Conservation (phyloP, 495 filamentous ascomycete species). For the Lasiosphaeriaceae sp. region DNA sequence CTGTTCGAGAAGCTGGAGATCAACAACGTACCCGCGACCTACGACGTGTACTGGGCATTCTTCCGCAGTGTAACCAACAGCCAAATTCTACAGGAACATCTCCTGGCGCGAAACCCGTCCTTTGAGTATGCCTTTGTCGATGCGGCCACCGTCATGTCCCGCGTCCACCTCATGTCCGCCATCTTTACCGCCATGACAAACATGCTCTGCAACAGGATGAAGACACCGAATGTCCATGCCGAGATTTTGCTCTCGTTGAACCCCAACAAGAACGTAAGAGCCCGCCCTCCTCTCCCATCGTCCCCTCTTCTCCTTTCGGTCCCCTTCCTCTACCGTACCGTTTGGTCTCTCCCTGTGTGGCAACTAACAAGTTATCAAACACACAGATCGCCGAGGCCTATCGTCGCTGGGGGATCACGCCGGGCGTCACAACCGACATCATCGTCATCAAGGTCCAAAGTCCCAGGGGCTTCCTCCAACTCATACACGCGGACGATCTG, state of each 20-base stretch:
- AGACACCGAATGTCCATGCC: slow-evolving; percentile 85
- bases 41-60: slow-evolving; percentile 66
- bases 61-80: slow-evolving; percentile 76
- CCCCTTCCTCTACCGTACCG: no score
- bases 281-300: slow-evolving; percentile 8
- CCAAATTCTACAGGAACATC: slow-evolving; percentile 69
- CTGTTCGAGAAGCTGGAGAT: slow-evolving; percentile 54
- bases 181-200: slow-evolving; percentile 74
- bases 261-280: slow-evolving; percentile 82
- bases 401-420: slow-evolving; percentile 74
- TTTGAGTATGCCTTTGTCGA: slow-evolving; percentile 96
- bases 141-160: slow-evolving; percentile 64
- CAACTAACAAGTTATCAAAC: background rate
- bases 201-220: slow-evolving; percentile 52
- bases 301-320: slow-evolving; percentile 9
- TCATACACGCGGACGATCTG: slow-evolving; percentile 22
- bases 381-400: slow-evolving; percentile 85
- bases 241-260: slow-evolving; percentile 84
- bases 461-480: slow-evolving; percentile 6
- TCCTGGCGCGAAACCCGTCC: slow-evolving; percentile 71
- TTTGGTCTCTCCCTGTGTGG: no score
- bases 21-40: slow-evolving; percentile 62
- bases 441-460: slow-evolving; percentile 68
- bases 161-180: slow-evolving; percentile 69
- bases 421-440: slow-evolving; percentile 59